A percentile compares a stretch with the other conserved stretches of the same genome.
Conservation (phyloP, 2,329 filamentous ascomycete species). For the Pezicula neosporulosa region DNA sequence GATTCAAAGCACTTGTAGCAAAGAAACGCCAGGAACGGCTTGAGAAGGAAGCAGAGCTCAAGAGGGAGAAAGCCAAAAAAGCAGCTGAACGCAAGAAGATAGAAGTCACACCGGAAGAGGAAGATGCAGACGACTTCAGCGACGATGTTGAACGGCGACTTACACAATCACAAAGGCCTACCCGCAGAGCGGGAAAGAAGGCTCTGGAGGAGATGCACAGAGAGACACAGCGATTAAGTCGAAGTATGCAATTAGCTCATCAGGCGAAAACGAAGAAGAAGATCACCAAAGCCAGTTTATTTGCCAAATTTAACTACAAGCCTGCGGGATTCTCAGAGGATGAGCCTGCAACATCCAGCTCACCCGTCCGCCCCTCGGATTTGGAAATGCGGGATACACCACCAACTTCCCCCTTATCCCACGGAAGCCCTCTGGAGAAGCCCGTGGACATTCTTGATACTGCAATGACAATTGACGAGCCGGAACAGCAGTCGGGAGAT, state of each 20-base stretch:
- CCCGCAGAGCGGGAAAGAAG: slow-evolving; percentile 88
- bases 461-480: not conserved
- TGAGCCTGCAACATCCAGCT: slow-evolving; percentile 41
- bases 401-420: slow-evolving; percentile 63
- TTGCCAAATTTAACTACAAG: slow-evolving; percentile 79
- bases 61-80: slow-evolving; percentile 35
- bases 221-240: slow-evolving; percentile 86
- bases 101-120: slow-evolving; percentile 46
- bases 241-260: slow-evolving; percentile 88
- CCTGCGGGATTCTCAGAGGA: slow-evolving; percentile 29
- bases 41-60: slow-evolving; percentile 60
- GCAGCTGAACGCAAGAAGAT: slow-evolving; percentile 36
- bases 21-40: slow-evolving; percentile 70
- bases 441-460: slow-evolving; percentile 1
- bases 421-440: slow-evolving; percentile 27
- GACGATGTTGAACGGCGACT: slow-evolving; percentile 62
- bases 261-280: slow-evolving; percentile 90
- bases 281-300: slow-evolving; percentile 77
- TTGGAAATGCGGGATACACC: slow-evolving; percentile 58
- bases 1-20: slow-evolving; percentile 69
- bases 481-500: slow-evolving; percentile 4
- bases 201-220: slow-evolving; percentile 92
- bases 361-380: slow-evolving; percentile 52
- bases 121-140: slow-evolving; percentile 53
- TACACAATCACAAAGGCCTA: slow-evolving; percentile 66